Evolutionary conservation across 495 filamentous ascomycete genomes (phyloP).

Genomic region (Podospora bellae-mahoneyi): DNA sequence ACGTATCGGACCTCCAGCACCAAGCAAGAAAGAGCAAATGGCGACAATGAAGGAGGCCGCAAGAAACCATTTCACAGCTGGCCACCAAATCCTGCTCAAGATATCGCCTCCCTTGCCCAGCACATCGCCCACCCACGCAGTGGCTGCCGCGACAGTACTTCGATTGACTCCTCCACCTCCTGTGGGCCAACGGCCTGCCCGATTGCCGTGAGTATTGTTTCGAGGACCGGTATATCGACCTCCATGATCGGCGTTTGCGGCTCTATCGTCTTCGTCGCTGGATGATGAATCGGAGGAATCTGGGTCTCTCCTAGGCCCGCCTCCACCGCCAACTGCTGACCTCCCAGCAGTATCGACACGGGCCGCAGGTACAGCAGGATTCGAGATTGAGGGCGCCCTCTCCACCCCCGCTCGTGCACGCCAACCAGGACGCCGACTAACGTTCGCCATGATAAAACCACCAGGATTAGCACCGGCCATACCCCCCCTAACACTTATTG

Average conservation of each 20-base stretch:
- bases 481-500: background rate
- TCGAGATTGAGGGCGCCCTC: no score
- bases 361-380: background rate
- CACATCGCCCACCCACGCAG: background rate
- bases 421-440: no score
- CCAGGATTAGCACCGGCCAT: background rate
- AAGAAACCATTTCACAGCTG: background rate
- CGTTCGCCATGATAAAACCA: no score
- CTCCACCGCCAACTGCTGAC: background rate
- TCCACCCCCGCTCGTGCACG: no score
- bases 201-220: background rate
- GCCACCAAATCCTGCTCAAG: background rate
- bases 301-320: background rate
- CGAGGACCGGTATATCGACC: background rate
- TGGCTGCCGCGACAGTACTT: background rate
- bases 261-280: background rate
- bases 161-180: background rate
- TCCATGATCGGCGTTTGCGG: background rate
- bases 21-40: background rate
- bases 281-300: background rate
- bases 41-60: background rate
- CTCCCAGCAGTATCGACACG: background rate
- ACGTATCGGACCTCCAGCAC: no score
- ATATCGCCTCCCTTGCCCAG: background rate
- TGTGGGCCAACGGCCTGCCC: background rate